A percentile compares a stretch with the other conserved stretches of the same genome.
phyloP scores from a whole-genome alignment of 768 basidiomycete genomes.

The Psilocybe tampanensis region DNA sequence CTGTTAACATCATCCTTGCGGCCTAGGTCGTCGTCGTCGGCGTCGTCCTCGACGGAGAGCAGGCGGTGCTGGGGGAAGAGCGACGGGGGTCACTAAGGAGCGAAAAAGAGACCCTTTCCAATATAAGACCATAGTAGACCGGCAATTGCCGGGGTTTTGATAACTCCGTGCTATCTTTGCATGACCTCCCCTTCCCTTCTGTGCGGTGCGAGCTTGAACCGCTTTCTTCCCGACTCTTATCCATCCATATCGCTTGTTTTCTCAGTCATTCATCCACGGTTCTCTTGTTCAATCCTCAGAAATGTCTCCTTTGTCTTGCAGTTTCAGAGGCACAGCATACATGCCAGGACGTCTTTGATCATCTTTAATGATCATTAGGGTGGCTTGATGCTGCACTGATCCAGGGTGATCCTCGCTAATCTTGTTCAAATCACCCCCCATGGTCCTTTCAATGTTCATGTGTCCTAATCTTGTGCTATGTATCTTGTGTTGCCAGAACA shows the following conservation, averaged over 20 bases:
- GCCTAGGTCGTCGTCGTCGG: background rate
- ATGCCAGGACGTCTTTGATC: background rate
- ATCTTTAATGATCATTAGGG: background rate
- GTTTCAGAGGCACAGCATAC: background rate
- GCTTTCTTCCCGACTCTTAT: conserved; percentile 5
- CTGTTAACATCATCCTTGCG: conserved; percentile 20
- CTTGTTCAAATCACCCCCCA: background rate
- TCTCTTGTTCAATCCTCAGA: background rate
- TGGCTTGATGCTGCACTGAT: background rate
- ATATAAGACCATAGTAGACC: background rate
- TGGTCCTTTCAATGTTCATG: background rate
- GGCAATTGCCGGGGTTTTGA: background rate
- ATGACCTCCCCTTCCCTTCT: background rate
- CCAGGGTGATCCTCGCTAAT: background rate
- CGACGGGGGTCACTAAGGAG: conserved; percentile 7
- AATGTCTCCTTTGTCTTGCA: background rate
- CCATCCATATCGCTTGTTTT: background rate
- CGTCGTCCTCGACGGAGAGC: background rate
- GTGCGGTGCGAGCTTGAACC: conserved; percentile 2
- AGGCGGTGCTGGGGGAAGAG: background rate
- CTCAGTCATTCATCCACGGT: background rate
- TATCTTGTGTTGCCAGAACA: background rate
- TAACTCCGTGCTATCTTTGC: background rate
- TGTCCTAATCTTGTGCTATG: background rate
- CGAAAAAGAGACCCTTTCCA: background rate